Evolutionary conservation across 306 rosid genomes (phyloP), one percentile per base, ranked within the genome.

Genomic region (Vigna radiata): DNA sequence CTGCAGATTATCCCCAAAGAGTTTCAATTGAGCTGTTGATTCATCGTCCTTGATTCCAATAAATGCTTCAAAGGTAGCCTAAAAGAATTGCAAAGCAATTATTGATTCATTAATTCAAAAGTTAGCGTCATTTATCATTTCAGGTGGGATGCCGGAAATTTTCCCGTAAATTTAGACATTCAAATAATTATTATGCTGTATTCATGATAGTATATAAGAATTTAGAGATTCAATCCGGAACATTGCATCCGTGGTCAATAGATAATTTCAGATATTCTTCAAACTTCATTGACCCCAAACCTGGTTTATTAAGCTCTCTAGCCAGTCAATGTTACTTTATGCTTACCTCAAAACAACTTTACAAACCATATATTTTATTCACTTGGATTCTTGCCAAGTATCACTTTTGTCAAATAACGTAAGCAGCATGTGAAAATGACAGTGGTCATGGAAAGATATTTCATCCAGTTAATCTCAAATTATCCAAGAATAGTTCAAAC

Each of bases 51-150:
- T 90, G 81, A 95, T 81, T 68, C 97, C 98, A 75, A 95, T 85
- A 76, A 72, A 95, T 61, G 97, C 99, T 87, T 92, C 99, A 81
- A 90, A 95, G 58, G 97, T 90, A 72, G 99, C 99, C 99, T 92
- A 62, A 79, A 63, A 31, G 53, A 87, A 70, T 61, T 50, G 67
- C 71, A 82, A 80, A 63, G 44, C 50, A 78, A 75, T 36, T 78
- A 56, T 75, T 61, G 25, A 52, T 72, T 44, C 54, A 10, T n/a
- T 52, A 56, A 59, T 64, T 73, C 56, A 17, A 76, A 21, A 76
- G 43, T 37, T 37, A 4, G 58, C 1, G 2, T 4, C n/a, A 33
- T 29, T 15, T 58, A 44, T n/a, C 65, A 36, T 70, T 55, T 17
- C 31, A 63, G 49, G 47, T 29, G 50, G 39, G 74, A 70, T 72